Evolutionary conservation across 352 stramenopile genomes (phyloP), one percentile per base, ranked within the genome.

Genomic region (Phytophthora sp.): DNA sequence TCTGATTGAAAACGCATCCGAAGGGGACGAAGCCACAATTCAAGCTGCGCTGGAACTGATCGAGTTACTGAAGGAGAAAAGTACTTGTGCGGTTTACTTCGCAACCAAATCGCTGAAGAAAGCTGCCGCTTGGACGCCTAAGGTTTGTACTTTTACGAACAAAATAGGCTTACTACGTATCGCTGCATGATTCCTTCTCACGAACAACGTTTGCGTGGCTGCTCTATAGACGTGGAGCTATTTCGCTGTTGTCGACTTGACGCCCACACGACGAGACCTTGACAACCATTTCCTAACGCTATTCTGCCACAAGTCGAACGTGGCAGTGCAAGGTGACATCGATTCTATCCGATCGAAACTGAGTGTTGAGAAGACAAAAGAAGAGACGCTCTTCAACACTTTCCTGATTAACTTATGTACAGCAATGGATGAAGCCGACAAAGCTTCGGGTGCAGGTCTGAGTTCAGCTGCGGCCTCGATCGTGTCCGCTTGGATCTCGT

Each of bases 191-290:
- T n/a, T n/a, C n/a, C n/a, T n/a, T n/a, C n/a, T n/a, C n/a, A n/a
- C n/a, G n/a, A 23, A 44, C 38, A 20, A 57, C 3, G 12, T 30
- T 15, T 44, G 39, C 57, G 16, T 41, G 12, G 23, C n/a, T 56
- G 18, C n/a, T 58, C 16, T 50, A 9, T 21, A 89, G 80, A 71
- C 77, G 2, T 89, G 78, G 78, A 78, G 65, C 29, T 69, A 88
- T n/a, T 69, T 89, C 5, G 52, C 52, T 13, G 66, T 83, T 0
- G 46, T 88, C 54, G 71, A 86, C 39, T 79, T 82, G 23, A 71
- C 77, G 0, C 80, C 80, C 4, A 74, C 74, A 5, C 20, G 20
- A 2, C 56, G 49, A 1, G 76, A 86, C 3, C 63, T 88, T 1
- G 69, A 84, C 5, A 71, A 75, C 21, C 54, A 79, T 16, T 75